Conservation (phyloP, 768 basidiomycete genomes). For the Sutorius australiensis region DNA sequence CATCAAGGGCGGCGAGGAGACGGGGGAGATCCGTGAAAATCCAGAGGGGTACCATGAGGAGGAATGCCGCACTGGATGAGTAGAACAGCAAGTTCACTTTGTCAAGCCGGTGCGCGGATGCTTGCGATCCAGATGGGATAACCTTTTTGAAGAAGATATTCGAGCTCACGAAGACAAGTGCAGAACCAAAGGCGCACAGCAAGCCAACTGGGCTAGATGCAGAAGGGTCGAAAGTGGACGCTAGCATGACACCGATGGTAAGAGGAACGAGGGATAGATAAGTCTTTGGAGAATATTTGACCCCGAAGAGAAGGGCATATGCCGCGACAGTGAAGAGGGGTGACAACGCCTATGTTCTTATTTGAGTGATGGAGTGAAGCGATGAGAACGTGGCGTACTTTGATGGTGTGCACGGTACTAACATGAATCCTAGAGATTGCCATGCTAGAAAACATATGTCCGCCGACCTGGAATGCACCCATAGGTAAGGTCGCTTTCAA, state of each 20-base stretch:
- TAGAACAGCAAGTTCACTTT: constrained; percentile 96
- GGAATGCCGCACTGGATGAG: constrained; percentile 90
- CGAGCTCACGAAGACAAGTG: constrained; percentile 93
- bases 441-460: constrained; percentile 96
- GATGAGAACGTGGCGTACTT: constrained; percentile 50
- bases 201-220: constrained; percentile 82
- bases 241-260: constrained; percentile 95
- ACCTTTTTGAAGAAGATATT: constrained; percentile 99
- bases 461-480: constrained; percentile 96
- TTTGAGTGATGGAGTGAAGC: constrained; percentile 2
- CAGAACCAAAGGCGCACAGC: constrained; percentile 95
- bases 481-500: constrained; percentile 83
- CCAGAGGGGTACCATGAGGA: constrained; percentile 97
- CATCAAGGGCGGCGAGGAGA: constrained; percentile 46
- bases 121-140: constrained; percentile 63
- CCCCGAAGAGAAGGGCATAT: constrained; percentile 89
- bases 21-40: constrained; percentile 78
- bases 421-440: constrained; percentile 96
- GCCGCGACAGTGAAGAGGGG: constrained; percentile 96
- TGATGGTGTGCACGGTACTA: constrained; percentile 98
- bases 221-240: constrained; percentile 89
- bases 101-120: constrained; percentile 76
- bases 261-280: constrained; percentile 94
- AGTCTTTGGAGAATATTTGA: constrained; percentile 87
- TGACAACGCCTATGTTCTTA: constrained; percentile 71